Evolutionary conservation across 257 asterid genomes (phyloP).

Genomic region (Solanum pinnatisectum): DNA sequence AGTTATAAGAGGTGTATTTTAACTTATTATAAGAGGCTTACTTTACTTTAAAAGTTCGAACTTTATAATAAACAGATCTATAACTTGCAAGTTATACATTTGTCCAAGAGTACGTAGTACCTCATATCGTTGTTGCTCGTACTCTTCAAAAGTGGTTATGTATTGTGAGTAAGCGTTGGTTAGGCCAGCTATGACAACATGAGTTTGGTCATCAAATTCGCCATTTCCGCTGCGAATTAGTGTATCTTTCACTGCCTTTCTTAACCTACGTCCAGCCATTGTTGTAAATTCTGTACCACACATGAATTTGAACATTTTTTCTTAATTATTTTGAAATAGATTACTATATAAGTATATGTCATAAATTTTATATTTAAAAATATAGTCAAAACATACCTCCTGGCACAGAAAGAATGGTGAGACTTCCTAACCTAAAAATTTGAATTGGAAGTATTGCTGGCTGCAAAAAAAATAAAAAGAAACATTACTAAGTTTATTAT

Average conservation of each 20-base stretch:
- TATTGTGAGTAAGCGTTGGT: constrained; percentile 53
- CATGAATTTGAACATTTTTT: not conserved
- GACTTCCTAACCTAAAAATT: constrained; percentile 41
- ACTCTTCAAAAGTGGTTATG: constrained; percentile 46
- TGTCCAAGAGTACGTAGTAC: not conserved
- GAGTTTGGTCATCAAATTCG: constrained; percentile 26
- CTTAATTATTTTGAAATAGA: not conserved
- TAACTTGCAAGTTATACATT: not conserved
- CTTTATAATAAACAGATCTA: not conserved
- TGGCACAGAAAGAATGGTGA: constrained; percentile 43
- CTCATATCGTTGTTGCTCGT: constrained; percentile 54
- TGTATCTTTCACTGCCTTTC: constrained; percentile 50
- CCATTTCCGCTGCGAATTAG: constrained; percentile 30
- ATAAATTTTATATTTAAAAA: not conserved
- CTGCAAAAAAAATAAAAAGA: constrained; percentile 11
- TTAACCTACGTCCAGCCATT: constrained; percentile 57
- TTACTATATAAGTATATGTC: not conserved
- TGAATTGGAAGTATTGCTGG: constrained; percentile 58
- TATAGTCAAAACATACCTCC: constrained; percentile 23
- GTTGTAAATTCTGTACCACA: constrained; percentile 47
- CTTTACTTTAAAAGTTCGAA: not conserved
- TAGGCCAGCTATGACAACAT: constrained; percentile 46
- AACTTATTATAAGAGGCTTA: not conserved
- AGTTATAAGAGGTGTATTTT: not conserved
- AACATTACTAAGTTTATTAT: not conserved